Conservation (phyloP, 2,329 filamentous ascomycete genomes). For the Bipolaris oryzae region DNA sequence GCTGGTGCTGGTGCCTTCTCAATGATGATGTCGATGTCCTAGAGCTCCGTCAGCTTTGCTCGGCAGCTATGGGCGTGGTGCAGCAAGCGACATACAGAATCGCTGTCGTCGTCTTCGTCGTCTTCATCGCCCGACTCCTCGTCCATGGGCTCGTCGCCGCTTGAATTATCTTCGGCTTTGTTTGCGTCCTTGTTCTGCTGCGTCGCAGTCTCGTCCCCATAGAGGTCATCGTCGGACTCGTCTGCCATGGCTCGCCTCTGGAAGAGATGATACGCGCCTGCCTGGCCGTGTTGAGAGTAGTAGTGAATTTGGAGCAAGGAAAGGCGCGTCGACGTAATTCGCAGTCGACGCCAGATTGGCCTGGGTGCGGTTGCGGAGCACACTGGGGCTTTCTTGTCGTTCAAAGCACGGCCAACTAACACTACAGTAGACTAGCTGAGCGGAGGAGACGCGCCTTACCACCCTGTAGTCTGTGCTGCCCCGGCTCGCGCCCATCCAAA, state of each 20-base stretch:
- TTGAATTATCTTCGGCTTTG: slow-evolving; percentile 39
- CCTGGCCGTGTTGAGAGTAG: not conserved
- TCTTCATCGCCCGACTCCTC: slow-evolving; percentile 55
- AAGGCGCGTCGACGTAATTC: not conserved
- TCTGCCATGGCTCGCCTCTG: slow-evolving; percentile 52
- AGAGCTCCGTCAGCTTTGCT: slow-evolving; percentile 27
- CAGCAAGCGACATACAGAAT: slow-evolving; percentile 43
- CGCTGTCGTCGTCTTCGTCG: slow-evolving; percentile 52
- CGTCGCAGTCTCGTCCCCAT: slow-evolving; percentile 45
- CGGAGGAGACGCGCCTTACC: slow-evolving; percentile 22
- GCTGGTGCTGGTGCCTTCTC: slow-evolving; percentile 53
- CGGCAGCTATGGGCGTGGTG: slow-evolving; percentile 14
- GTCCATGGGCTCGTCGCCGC: slow-evolving; percentile 54
- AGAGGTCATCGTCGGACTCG: slow-evolving; percentile 61
- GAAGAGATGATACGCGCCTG: not conserved
- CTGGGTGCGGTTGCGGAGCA: not conserved
- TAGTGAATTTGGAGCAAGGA: not conserved
- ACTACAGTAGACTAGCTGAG: slow-evolving; percentile 25
- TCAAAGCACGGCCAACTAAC: not conserved
- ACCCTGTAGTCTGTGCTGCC: slow-evolving; percentile 19
- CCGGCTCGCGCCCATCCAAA: slow-evolving; percentile 12
- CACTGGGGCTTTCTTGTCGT: slow-evolving; percentile 16
- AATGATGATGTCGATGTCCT: slow-evolving; percentile 62
- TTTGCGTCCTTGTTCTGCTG: slow-evolving; percentile 33
- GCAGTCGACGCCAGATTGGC: not conserved